phyloP scores from a whole-genome alignment of 1,284 basidiomycete genomes.

The Baeospora myosura region DNA sequence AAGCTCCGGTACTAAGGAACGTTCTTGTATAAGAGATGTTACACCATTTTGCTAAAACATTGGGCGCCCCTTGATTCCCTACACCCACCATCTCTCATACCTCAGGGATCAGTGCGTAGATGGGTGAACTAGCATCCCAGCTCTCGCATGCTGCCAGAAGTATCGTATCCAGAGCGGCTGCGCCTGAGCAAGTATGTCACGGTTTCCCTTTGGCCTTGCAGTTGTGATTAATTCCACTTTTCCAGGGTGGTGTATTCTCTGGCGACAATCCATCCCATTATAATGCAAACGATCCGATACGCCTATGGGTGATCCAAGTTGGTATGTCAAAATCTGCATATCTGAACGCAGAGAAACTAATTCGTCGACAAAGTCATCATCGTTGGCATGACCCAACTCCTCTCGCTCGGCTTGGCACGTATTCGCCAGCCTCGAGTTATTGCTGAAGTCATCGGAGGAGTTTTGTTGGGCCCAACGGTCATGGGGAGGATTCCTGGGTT shows the following conservation, averaged over 20 bases:
- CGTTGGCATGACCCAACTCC: slow-evolving; percentile 70
- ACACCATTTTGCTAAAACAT: too few species aligned
- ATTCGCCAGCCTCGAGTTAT: slow-evolving; percentile 70
- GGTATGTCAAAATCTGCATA: slow-evolving; percentile 36
- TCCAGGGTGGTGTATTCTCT: slow-evolving; percentile 56
- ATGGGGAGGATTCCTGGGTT: slow-evolving; percentile 68
- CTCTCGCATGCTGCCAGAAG: slow-evolving; percentile 2
- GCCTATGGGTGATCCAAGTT: slow-evolving; percentile 87
- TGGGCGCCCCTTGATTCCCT: slow-evolving; percentile 4
- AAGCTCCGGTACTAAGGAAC: too few species aligned
- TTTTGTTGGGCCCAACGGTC: slow-evolving; percentile 59
- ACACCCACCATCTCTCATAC: slow-evolving; percentile 19
- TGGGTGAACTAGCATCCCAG: too few species aligned
- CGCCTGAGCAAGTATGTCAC: too few species aligned
- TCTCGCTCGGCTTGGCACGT: slow-evolving; percentile 63
- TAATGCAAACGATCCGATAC: slow-evolving; percentile 66
- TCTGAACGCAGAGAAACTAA: neutral
- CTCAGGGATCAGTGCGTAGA: too few species aligned
- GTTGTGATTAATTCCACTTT: neutral
- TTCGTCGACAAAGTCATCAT: slow-evolving; percentile 62
- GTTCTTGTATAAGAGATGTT: too few species aligned
- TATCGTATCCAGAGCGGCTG: slow-evolving; percentile 33
- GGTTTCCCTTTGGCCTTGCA: slow-evolving; percentile 24
- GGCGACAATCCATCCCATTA: slow-evolving; percentile 60
- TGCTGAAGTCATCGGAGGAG: slow-evolving; percentile 83